These are phyloP conservation scores for Inga oerstediana DNA, from an alignment of 306 rosid genomes.

Conservation along the genomic window DNA sequence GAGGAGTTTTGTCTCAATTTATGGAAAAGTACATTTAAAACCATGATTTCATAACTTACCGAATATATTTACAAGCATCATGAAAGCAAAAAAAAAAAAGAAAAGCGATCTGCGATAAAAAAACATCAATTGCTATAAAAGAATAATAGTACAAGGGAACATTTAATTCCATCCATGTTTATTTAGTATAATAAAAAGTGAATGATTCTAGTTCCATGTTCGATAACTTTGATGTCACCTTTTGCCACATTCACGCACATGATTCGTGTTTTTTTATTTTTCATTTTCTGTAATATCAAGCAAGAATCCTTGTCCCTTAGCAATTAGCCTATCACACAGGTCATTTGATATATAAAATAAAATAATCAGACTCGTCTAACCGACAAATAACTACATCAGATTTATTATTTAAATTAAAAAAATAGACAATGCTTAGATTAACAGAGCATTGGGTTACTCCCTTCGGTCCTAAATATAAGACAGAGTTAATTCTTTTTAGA, in stretches of 20 bases:
- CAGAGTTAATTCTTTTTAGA: too few species aligned
- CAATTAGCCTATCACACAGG: background rate
- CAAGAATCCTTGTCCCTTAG: background rate
- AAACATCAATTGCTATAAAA: background rate
- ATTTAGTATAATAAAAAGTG: background rate
- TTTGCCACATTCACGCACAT: background rate
- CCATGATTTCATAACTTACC: too few species aligned
- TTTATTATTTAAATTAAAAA: background rate
- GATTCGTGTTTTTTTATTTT: background rate
- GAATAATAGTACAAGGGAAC: background rate
- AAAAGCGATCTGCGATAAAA: too few species aligned
- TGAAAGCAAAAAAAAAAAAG: too few species aligned
- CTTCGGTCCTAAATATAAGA: too few species aligned
- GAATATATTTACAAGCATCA: background rate
- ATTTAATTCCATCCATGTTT: background rate
- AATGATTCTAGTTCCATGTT: background rate
- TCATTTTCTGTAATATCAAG: background rate
- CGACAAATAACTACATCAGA: background rate
- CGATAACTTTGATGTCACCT: background rate
- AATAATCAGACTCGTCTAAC: background rate
- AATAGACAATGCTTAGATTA: background rate
- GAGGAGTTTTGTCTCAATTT: too few species aligned
- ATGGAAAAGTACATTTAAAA: too few species aligned
- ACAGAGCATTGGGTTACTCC: background rate
- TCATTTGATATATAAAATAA: background rate